Base-by-base conservation (phyloP, 768 basidiomycete genomes). In the Sutorius australiensis region DNA sequence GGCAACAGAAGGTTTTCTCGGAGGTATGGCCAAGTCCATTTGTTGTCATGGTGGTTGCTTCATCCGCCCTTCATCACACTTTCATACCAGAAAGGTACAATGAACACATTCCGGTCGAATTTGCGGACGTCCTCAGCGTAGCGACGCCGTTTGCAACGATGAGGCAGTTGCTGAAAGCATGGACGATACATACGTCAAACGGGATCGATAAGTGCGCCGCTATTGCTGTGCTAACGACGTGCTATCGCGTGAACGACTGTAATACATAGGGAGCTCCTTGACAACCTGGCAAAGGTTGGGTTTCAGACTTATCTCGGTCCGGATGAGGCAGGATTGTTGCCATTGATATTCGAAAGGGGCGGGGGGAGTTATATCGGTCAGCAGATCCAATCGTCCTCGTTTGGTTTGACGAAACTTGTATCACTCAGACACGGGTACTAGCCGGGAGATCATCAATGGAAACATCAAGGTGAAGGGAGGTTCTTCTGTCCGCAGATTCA, bases 391-490 rank as follows among this genome's bases (percentile, higher is more conserved):
- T 10, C 14, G 12, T 32, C 12, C 6, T 11, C 16, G 16, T 30
- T 17, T 11, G 24, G 34, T 38, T 31, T 21, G 31, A 49, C 17
- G 6, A 11, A 2, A 0, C 2, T 30, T 30, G 43, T 3, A 42
- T 37, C 14, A 13, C 49, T 28, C 44, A 71, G 73, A 72, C 48
- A 65, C 63, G 0, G 79, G 77, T n/a, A 68, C 75, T 0, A 72
- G 75, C 34, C 65, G 70, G 53, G 65, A 77, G 50, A 79, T 81
- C 51, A 72, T 71, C 24, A 71, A 77, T 24, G 78, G 81, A 19
- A 69, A 69, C 42, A 80, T 83, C 72, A 80, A 79, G 60, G 61
- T 81, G 59, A 80, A 75, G 65, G 71, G 68, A 48, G 74, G 74
- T 24, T 52, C 62, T 7, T 47, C 40, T n/a, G 51, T 71, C 16